Percentiles rank a stretch among this genome's conserved stretches.
phyloP scores from a whole-genome alignment of 345 rosid genomes.

The Mangifera indica region DNA sequence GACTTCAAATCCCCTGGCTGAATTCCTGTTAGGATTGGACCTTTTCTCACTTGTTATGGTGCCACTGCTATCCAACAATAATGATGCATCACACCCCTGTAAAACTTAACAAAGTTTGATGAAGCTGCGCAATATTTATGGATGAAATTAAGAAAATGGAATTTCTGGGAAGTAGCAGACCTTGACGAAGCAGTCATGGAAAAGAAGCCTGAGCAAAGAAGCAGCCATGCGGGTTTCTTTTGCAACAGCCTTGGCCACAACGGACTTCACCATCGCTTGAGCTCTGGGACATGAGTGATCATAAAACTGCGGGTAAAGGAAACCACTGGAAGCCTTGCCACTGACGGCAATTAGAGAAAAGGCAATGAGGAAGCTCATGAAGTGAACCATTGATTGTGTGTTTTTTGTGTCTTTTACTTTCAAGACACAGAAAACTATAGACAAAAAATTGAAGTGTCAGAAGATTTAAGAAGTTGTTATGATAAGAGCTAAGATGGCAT shows the following conservation, averaged over 20 bases:
- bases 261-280: constrained; percentile 47
- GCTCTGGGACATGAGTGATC: constrained; percentile 67
- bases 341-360: constrained; percentile 49
- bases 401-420: neutral
- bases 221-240: constrained; percentile 80
- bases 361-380: constrained; percentile 30
- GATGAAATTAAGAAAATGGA: no score
- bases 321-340: constrained; percentile 31
- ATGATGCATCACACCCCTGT: constrained; percentile 92
- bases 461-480: constrained; percentile 13
- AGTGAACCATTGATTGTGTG: constrained; percentile 36
- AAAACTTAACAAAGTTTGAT: constrained; percentile 1
- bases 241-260: constrained; percentile 58
- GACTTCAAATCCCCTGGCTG: constrained; percentile 84
- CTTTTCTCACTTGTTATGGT: constrained; percentile 63
- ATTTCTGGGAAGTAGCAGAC: constrained; percentile 27
- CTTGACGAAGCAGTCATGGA: constrained; percentile 90
- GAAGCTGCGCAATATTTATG: neutral
- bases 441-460: constrained; percentile 10
- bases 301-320: constrained; percentile 56
- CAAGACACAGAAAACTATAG: constrained; percentile 12
- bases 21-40: constrained; percentile 70
- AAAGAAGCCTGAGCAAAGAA: constrained; percentile 73
- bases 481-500: constrained; percentile 16
- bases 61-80: constrained; percentile 68